These are phyloP conservation scores for Leucocoprinus sp. DNA, from an alignment of 768 basidiomycete species.

Conservation along the genomic window DNA sequence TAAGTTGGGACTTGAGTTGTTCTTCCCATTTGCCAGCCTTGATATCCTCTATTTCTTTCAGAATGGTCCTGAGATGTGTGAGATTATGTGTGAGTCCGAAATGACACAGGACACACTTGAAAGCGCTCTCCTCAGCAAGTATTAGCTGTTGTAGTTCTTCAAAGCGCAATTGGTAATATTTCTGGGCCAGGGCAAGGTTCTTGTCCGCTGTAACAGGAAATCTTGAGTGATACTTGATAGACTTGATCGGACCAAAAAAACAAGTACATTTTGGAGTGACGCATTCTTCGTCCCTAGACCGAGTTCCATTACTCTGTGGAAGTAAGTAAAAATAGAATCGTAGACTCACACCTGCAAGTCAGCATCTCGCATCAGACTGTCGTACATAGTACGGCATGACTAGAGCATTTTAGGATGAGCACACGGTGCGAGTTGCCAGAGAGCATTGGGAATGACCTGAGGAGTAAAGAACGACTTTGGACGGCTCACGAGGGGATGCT, in stretches of 20 bases:
- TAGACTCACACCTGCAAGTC: slow-evolving; percentile 56
- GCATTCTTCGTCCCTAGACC: slow-evolving; percentile 42
- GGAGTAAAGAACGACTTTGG: slow-evolving; percentile 62
- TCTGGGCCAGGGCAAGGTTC: slow-evolving; percentile 68
- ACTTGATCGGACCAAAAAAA: background rate
- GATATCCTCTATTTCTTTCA: slow-evolving; percentile 72
- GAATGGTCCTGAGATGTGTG: slow-evolving; percentile 39
- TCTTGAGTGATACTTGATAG: background rate
- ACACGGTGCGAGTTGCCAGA: slow-evolving; percentile 10
- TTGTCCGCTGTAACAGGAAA: slow-evolving; percentile 39
- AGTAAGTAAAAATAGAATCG: slow-evolving; percentile 5
- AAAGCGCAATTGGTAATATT: slow-evolving; percentile 61
- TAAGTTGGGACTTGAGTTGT: slow-evolving; percentile 28
- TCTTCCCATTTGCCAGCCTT: slow-evolving; percentile 60
- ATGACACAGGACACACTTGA: slow-evolving; percentile 45
- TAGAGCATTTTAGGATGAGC: slow-evolving; percentile 21
- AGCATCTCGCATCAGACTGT: slow-evolving; percentile 60
- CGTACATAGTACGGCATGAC: slow-evolving; percentile 65
- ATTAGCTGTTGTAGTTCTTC: slow-evolving; percentile 69
- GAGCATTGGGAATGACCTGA: slow-evolving; percentile 36
- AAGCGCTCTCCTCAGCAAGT: slow-evolving; percentile 61
- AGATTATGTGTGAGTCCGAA: background rate
- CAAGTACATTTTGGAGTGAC: slow-evolving; percentile 47
- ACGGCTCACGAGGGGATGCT: slow-evolving; percentile 61
- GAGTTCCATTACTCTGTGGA: background rate